Percentiles rank a stretch among this genome's conserved stretches.
These are phyloP conservation scores for Metarhizium rileyi DNA, from an alignment of 2,329 filamentous ascomycete genomes.

Conservation along the genomic window DNA sequence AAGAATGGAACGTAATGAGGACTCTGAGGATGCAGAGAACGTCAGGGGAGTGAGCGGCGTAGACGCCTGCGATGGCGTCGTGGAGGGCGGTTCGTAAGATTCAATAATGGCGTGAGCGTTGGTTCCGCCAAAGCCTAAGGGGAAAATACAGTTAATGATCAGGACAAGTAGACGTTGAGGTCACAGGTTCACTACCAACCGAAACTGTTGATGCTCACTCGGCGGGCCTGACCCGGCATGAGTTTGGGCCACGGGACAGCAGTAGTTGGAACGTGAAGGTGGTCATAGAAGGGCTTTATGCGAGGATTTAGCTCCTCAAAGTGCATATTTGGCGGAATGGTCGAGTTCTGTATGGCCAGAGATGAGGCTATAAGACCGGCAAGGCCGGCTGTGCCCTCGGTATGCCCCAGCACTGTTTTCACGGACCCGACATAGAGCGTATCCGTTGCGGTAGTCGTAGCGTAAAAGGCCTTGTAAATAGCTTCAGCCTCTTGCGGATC, in stretches of 20 bases:
- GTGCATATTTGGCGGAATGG: conserved; percentile 20
- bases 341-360: conserved; percentile 11
- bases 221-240: conserved; percentile 13
- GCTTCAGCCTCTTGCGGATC: conserved; percentile 33
- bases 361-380: conserved; percentile 13
- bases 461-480: conserved; percentile 30
- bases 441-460: not conserved
- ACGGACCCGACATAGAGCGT: conserved; percentile 12
- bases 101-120: conserved; percentile 34
- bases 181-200: too few species aligned
- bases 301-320: conserved; percentile 20
- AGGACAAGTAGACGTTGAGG: too few species aligned
- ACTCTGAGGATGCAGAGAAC: too few species aligned
- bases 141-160: conserved; percentile 13
- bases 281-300: conserved; percentile 15
- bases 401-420: conserved; percentile 19
- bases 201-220: conserved; percentile 37
- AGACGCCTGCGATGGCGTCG: too few species aligned
- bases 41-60: too few species aligned
- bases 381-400: conserved; percentile 17
- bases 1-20: too few species aligned
- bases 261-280: conserved; percentile 14
- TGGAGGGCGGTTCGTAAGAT: not conserved
- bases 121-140: conserved; percentile 41
- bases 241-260: conserved; percentile 13